Percentiles rank a stretch among this genome's conserved stretches.
Evolutionary conservation across 2,329 filamentous ascomycete species (phyloP).

Genomic region (Scytalidium sp.): DNA sequence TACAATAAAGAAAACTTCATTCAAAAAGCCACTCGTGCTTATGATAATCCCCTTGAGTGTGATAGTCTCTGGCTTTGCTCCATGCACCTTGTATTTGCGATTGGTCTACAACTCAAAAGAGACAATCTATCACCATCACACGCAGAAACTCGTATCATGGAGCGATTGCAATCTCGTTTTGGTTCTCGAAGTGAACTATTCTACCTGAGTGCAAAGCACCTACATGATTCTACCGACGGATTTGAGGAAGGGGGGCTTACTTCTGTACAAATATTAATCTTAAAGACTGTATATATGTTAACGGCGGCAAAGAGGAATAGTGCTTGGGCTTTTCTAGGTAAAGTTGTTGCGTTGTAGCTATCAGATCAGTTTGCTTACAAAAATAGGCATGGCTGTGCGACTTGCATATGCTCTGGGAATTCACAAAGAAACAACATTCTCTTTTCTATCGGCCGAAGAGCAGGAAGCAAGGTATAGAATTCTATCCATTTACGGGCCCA

Average conservation of each 20-base stretch:
- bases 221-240: conserved; percentile 8
- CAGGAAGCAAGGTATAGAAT: conserved; percentile 25
- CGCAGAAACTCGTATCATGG: conserved; percentile 5
- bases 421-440: conserved; percentile 56
- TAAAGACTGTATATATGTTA: conserved; percentile 65
- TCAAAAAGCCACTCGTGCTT: conserved; percentile 3
- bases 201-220: conserved; percentile 10
- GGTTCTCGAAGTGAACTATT: conserved; percentile 12
- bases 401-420: conserved; percentile 60
- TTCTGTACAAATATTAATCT: conserved; percentile 57
- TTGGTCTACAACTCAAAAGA: conserved; percentile 10
- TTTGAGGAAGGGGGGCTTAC: conserved; percentile 62
- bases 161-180: conserved; percentile 3
- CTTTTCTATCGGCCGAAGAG: conserved; percentile 44
- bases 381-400: conserved; percentile 56
- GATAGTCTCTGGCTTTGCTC: conserved; percentile 9
- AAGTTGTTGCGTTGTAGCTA: neutral
- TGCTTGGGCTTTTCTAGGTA: conserved; percentile 58
- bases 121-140: neutral
- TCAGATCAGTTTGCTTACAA: neutral
- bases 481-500: neutral
- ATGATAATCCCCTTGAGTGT: conserved; percentile 8
- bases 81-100: conserved; percentile 13
- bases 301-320: conserved; percentile 58
- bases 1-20: conserved; percentile 5